phyloP scores from a whole-genome alignment of 192 early-diverging fungal genomes.

The Linnemannia zychae region DNA sequence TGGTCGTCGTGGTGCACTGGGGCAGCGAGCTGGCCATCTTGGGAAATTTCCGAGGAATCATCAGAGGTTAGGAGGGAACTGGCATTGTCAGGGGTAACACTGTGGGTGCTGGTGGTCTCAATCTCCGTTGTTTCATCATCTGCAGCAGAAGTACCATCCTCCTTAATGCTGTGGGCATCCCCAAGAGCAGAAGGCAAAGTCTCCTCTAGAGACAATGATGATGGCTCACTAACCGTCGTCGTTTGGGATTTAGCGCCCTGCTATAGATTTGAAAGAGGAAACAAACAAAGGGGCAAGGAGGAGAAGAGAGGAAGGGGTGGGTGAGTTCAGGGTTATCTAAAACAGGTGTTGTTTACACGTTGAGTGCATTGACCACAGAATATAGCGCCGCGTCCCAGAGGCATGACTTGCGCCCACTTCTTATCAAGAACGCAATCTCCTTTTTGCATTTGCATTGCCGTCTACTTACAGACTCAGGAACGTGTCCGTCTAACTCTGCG shows the following conservation, averaged over 20 bases:
- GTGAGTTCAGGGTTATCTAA: neutral
- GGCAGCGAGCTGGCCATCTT: neutral
- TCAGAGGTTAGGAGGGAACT: neutral
- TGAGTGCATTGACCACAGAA: conserved; percentile 6
- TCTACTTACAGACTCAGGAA: conserved; percentile 7
- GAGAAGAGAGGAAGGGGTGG: neutral
- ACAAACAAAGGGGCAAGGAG: neutral
- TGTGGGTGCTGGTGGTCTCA: neutral
- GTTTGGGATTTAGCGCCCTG: neutral
- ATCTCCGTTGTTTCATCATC: neutral
- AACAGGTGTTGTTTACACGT: neutral
- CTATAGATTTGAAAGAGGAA: neutral
- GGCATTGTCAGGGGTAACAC: conserved; percentile 4
- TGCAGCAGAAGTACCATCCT: neutral
- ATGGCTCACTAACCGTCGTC: neutral
- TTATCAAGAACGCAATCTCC: neutral
- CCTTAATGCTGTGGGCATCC: neutral
- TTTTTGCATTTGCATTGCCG: neutral
- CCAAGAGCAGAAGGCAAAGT: neutral
- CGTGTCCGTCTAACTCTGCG: neutral
- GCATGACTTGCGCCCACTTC: neutral
- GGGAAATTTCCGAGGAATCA: neutral
- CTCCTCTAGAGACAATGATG: neutral
- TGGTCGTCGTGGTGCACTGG: neutral
- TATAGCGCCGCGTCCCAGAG: neutral